phyloP scores from a whole-genome alignment of 805 yeast genomes.

The Ogataea nakhonphanomensis region DNA sequence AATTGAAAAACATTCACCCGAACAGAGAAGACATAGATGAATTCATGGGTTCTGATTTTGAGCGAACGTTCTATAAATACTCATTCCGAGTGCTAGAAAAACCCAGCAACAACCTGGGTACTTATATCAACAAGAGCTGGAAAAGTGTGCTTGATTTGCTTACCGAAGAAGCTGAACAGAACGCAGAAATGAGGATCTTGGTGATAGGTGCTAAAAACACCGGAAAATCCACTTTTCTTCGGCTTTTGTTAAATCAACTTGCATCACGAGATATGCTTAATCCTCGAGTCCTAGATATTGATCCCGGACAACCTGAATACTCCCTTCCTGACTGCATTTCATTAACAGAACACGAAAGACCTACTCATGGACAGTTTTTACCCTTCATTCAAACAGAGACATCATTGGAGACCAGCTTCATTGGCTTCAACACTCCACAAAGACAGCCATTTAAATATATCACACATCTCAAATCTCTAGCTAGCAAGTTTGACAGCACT shows the following conservation, averaged over 20 bases:
- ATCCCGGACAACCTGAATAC: conserved; percentile 86
- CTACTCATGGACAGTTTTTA: conserved; percentile 39
- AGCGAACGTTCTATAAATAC: conserved; percentile 29
- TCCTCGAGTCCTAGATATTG: conserved; percentile 64
- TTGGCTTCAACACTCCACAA: conserved; percentile 70
- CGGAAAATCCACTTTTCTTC: conserved; percentile 76
- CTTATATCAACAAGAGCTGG: conserved; percentile 29
- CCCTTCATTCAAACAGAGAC: conserved; percentile 33
- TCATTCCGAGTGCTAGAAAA: conserved; percentile 37
- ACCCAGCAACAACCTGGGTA: conserved; percentile 28
- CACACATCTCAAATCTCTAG: conserved; percentile 38
- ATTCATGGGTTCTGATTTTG: conserved; percentile 16
- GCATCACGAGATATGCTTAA: conserved; percentile 25
- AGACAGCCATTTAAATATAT: conserved; percentile 59
- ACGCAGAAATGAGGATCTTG: conserved; percentile 29
- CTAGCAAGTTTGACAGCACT: conserved; percentile 29
- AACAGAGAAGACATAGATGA: conserved; percentile 14
- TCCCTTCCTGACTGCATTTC: conserved; percentile 72
- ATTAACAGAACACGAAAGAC: conserved; percentile 35
- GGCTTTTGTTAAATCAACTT: conserved; percentile 49
- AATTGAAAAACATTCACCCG: conserved; percentile 42
- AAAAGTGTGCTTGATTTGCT: conserved; percentile 15
- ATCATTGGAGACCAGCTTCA: conserved; percentile 32
- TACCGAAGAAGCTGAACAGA: conserved; percentile 7
- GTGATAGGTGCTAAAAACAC: conserved; percentile 68